phyloP scores from a whole-genome alignment of 306 rosid genomes.

The Acacia crassicarpa region DNA sequence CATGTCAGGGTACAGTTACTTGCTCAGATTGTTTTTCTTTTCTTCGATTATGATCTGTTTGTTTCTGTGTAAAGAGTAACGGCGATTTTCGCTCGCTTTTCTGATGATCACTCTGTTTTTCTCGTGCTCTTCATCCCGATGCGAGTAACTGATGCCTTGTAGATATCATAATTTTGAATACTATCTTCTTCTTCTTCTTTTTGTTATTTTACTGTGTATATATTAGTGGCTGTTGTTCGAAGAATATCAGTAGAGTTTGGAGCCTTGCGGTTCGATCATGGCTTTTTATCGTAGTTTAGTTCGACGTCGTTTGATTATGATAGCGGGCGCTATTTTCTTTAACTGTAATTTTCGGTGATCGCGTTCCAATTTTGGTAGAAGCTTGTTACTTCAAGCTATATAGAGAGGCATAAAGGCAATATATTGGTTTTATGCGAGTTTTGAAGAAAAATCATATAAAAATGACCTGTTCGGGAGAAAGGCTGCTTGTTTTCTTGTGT shows the following conservation, averaged over 20 bases:
- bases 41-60: background rate
- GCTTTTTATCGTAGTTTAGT: background rate
- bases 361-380: background rate
- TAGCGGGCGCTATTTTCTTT: background rate
- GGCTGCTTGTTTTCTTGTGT: background rate
- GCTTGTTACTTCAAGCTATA: background rate
- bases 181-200: background rate
- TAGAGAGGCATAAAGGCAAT: background rate
- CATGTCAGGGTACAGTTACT: conserved; percentile 2
- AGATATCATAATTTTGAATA: background rate
- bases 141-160: background rate
- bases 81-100: background rate
- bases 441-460: background rate
- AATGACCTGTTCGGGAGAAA: background rate
- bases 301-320: background rate
- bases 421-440: background rate
- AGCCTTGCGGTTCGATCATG: background rate
- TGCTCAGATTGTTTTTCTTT: background rate
- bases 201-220: background rate
- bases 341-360: background rate
- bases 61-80: background rate
- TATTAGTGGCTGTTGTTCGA: background rate
- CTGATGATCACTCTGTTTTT: background rate
- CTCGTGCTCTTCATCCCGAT: background rate
- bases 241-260: background rate